Conservation (phyloP, 306 rosid species). For the Pyrus betulifolia region DNA sequence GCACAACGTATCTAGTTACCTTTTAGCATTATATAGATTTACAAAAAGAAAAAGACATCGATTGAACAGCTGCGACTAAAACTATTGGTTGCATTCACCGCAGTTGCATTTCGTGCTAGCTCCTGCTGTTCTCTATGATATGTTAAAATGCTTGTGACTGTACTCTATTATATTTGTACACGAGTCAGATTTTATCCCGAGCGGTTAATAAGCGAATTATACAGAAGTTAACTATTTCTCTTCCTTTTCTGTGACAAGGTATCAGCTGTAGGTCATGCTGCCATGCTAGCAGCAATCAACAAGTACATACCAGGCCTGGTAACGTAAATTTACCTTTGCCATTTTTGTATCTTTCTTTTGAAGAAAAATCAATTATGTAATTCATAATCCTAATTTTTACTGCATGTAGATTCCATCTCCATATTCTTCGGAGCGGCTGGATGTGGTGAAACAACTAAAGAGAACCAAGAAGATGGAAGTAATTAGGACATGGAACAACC, state of each 20-base stretch:
- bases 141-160: neutral
- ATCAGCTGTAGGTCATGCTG: slow-evolving; percentile 64
- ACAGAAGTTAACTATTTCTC: neutral
- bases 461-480: slow-evolving; percentile 49
- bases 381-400: neutral
- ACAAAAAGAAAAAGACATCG: neutral
- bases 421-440: slow-evolving; percentile 51
- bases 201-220: neutral
- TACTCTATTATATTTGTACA: neutral
- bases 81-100: neutral
- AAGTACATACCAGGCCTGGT: slow-evolving; percentile 59
- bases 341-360: neutral
- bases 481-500: slow-evolving; percentile 24
- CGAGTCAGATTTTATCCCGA: neutral
- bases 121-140: neutral
- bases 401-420: slow-evolving; percentile 57
- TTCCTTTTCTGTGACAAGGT: slow-evolving; percentile 27
- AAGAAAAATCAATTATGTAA: neutral
- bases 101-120: neutral
- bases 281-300: slow-evolving; percentile 62
- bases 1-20: neutral
- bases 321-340: slow-evolving; percentile 6
- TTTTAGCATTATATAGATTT: neutral
- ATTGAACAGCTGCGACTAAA: neutral
- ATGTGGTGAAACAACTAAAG: slow-evolving; percentile 51